These are phyloP conservation scores for Hemisphaericaspora xylofermentans DNA, from an alignment of 1,139 yeast genomes.

Conservation along the genomic window DNA sequence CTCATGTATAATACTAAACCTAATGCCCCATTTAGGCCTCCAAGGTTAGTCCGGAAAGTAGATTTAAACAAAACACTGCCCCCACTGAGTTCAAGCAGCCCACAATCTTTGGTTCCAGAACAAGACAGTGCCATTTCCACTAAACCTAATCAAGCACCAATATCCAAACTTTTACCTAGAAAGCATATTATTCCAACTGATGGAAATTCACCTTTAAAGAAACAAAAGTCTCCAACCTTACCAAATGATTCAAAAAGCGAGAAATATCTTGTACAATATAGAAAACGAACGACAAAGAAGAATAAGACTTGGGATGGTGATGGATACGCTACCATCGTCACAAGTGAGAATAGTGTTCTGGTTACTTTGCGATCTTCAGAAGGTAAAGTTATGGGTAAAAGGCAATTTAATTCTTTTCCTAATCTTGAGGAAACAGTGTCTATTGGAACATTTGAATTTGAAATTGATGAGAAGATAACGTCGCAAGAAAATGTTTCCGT, in stretches of 20 bases:
- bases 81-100: constrained; percentile 1
- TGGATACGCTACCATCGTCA: constrained; percentile 49
- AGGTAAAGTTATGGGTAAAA: constrained; percentile 20
- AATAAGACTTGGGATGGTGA: constrained; percentile 97
- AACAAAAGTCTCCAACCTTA: constrained; percentile 1
- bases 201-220: constrained; percentile 1
- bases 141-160: too few relatives aligned
- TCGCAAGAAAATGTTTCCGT: neutral
- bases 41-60: constrained; percentile 20
- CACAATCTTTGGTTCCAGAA: neutral
- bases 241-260: constrained; percentile 1
- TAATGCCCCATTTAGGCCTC: constrained; percentile 40
- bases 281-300: constrained; percentile 73
- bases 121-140: neutral
- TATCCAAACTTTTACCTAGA: too few relatives aligned
- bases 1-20: constrained; percentile 21
- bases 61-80: constrained; percentile 1
- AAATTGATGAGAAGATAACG: constrained; percentile 45
- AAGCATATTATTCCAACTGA: too few relatives aligned
- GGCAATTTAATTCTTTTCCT: constrained; percentile 11
- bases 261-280: constrained; percentile 53
- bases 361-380: constrained; percentile 16
- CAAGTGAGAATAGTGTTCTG: constrained; percentile 5
- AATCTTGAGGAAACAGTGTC: constrained; percentile 40
- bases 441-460: constrained; percentile 54